Base-by-base conservation (phyloP, 106 monocot genomes). In the Apostasia shenzhenica region DNA sequence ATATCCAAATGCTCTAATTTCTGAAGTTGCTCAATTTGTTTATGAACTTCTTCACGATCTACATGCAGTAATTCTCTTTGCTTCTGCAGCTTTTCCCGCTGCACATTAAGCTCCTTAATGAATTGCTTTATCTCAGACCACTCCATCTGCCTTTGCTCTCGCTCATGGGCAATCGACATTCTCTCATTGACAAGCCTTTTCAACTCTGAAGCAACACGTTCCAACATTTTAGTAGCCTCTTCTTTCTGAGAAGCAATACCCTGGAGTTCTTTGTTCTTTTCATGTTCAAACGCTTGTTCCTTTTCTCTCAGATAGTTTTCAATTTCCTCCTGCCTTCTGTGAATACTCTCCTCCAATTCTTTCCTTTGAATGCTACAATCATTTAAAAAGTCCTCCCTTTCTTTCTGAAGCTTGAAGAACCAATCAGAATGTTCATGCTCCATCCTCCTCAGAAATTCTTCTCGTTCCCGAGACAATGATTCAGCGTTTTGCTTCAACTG, bases 1-100 rank as follows among this genome's bases (percentile, higher is more conserved):
- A 87, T 77, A 57, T 84, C 63, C 42, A 63, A 61, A 3, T 74
- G 48, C 55, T 92, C 89, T 62, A 97, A 69, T 53, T 75, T 76
- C 40, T 81, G 81, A 48, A 97, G 79, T 60, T 81, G 63, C 51
- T 89, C 67, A 69, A 87, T 85, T 69, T 85, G 73, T 58, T 68
- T 13, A 75, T 66, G 62, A 68, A 97, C 92, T 67, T 84, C 84
- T 76, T 85, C 79, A 70, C 86, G 80, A 64, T 92, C 97, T 7
- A 63, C 67, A 64, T 77, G 80, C 48, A 97, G 70, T 55, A 89
- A 67, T 60, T 97, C 84, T 57, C 97, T 92, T 59, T 97, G 97
- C 73, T 84, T 83, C 77, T 89, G 86, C 55, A 92, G 73, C 77
- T 97, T 97, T 70, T 92, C 84, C 37, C 92, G 59, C 71, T 92